Base-by-base conservation (phyloP, 306 rosid species). In the Styphnolobium japonicum region DNA sequence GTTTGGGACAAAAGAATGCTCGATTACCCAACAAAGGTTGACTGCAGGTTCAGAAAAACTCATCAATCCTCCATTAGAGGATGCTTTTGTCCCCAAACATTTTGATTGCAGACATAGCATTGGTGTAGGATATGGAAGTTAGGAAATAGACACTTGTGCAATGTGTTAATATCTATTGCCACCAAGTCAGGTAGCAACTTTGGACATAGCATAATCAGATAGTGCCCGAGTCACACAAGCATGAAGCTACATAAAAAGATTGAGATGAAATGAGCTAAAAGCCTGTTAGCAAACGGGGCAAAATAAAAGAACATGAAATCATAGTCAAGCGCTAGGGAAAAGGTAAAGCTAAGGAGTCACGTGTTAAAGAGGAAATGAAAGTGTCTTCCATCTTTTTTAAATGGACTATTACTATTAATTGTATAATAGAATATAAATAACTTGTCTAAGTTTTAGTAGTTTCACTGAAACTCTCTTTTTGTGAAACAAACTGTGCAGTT, bases 71-170 rank as follows among this genome's bases (percentile, higher is more conserved):
- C 76, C 73, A 75, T 75, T 64, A 68, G 46, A 73, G 55, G 62
- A 63, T 74, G 68, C 66, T 76, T 69, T 78, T 75, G 79, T 78
- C 83, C 19, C 75, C 63, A 36, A 55, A 79, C 84, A 68, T 43
- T 71, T 81, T 85, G 78, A 81, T 78, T 81, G 63, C 25, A 78
- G 43, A 81, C 73, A 82, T 69, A 77, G 72, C 71, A 85, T 33
- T 15, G 61, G 45, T 60, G 84, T 61, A 58, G 64, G 53, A 40
- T 60, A 16, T 67, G 31, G 34, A 33, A 78, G 48, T 67, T 42
- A 67, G 14, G 55, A 60, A 74, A 63, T 18, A 31, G 62, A 70
- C 46, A 49, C 46, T 70, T 27, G 27, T 84, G 81, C 37, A 75
- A 68, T 29, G 67, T 67, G 69, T 67, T 78, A 4, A 48, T 49